Conservation (phyloP, 2,329 filamentous ascomycete species). For the Paraphoma chrysanthemicola region DNA sequence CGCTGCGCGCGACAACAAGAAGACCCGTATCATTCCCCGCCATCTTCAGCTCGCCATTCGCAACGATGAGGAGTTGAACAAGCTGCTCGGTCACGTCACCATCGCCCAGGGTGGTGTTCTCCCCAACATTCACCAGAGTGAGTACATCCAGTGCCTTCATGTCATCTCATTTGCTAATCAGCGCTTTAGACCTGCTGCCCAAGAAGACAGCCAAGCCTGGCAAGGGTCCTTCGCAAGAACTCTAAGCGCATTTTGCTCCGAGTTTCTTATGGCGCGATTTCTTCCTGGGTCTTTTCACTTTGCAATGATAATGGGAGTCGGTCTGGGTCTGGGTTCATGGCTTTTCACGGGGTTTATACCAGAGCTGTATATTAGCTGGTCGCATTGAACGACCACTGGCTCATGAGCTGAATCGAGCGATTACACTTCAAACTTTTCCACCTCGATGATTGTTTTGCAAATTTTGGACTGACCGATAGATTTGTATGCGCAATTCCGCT, state of each 20-base stretch:
- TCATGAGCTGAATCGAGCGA: constrained; percentile 51
- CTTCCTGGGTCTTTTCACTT: constrained; percentile 60
- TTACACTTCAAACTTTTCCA: constrained; percentile 32
- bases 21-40: constrained; percentile 99
- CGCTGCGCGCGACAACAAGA: constrained; percentile 99
- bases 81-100: constrained; percentile 93
- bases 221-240: constrained; percentile 92
- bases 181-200: constrained; percentile 82
- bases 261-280: constrained; percentile 53
- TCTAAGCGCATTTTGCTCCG: constrained; percentile 66
- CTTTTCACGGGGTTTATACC: constrained; percentile 58
- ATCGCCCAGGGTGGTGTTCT: constrained; percentile 97
- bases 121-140: constrained; percentile 97
- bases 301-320: constrained; percentile 81
- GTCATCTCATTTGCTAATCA: constrained; percentile 48
- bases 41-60: constrained; percentile 99
- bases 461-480: neutral
- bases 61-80: constrained; percentile 99
- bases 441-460: neutral
- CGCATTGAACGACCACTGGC: constrained; percentile 55
- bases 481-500: neutral
- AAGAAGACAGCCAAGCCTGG: constrained; percentile 98
- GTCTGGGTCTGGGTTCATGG: constrained; percentile 66
- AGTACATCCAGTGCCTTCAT: constrained; percentile 49
- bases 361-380: constrained; percentile 69